These are phyloP conservation scores for Lyophyllum decastes DNA, from an alignment of 768 basidiomycete species.

Conservation along the genomic window DNA sequence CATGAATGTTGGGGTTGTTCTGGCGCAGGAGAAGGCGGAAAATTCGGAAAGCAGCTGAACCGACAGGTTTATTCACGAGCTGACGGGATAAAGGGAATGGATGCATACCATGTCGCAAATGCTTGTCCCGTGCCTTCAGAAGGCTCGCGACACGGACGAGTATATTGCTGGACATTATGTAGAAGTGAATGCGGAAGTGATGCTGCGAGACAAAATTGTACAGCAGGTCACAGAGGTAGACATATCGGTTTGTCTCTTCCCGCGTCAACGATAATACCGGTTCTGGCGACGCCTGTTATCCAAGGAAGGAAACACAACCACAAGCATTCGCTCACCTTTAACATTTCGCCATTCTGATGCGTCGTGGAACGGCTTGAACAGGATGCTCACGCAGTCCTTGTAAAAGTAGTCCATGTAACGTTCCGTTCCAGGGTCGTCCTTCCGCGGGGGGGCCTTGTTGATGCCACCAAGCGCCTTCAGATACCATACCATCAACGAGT, in stretches of 20 bases:
- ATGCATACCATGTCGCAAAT: constrained; percentile 83
- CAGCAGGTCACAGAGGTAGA: constrained; percentile 89
- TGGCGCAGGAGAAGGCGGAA: constrained; percentile 84
- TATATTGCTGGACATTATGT: constrained; percentile 80
- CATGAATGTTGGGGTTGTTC: constrained; percentile 74
- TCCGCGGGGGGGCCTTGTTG: constrained; percentile 46
- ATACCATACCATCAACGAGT: constrained; percentile 15
- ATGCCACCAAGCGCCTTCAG: constrained; percentile 40
- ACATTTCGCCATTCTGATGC: constrained; percentile 63
- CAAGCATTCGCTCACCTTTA: constrained; percentile 25
- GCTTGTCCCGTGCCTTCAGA: constrained; percentile 84
- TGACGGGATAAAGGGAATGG: background rate
- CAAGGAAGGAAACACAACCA: background rate
- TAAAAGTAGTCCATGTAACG: constrained; percentile 94
- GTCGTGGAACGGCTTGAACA: constrained; percentile 79
- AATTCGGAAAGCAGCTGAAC: constrained; percentile 85
- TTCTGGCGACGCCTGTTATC: constrained; percentile 35
- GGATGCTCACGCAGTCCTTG: constrained; percentile 72
- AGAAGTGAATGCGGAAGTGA: constrained; percentile 89
- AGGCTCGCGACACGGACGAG: constrained; percentile 73
- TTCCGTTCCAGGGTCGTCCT: constrained; percentile 86
- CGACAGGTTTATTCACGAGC: constrained; percentile 14
- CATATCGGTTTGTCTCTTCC: constrained; percentile 80
- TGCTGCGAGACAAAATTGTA: constrained; percentile 89
- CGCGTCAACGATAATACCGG: constrained; percentile 58